Percentiles rank a stretch among this genome's conserved stretches.
phyloP scores from a whole-genome alignment of 306 rosid species.

The Prunus dulcis region DNA sequence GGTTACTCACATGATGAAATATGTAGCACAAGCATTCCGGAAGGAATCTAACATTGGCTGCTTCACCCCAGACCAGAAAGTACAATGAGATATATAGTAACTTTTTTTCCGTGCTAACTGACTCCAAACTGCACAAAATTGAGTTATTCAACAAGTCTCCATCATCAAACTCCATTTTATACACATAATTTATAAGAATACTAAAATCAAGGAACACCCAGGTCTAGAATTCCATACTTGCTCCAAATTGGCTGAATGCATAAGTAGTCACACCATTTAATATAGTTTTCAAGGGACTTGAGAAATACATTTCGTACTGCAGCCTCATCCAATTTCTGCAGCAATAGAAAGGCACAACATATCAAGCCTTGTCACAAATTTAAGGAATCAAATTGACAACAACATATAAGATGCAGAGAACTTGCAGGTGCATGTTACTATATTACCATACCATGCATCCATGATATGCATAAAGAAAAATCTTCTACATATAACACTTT shows the following conservation, averaged over 20 bases:
- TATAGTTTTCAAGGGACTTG: conserved; percentile 84
- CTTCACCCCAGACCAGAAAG: conserved; percentile 95
- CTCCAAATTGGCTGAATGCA: conserved; percentile 89
- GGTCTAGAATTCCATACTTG: conserved; percentile 46
- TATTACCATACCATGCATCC: background rate
- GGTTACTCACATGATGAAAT: conserved; percentile 88
- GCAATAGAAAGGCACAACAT: conserved; percentile 13
- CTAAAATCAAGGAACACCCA: conserved; percentile 15
- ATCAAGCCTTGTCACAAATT: background rate
- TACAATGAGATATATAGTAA: conserved; percentile 64
- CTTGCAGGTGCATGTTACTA: background rate
- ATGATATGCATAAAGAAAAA: background rate
- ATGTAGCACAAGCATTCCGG: conserved; percentile 99
- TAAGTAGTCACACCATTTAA: conserved; percentile 78
- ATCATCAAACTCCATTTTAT: background rate
- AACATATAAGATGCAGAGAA: background rate
- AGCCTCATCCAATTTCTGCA: conserved; percentile 79
- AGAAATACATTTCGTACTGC: conserved; percentile 56
- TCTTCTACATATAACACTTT: background rate
- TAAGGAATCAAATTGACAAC: background rate
- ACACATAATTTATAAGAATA: background rate
- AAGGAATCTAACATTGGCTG: conserved; percentile 83
- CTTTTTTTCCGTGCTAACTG: conserved; percentile 67
- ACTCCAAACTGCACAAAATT: conserved; percentile 54
- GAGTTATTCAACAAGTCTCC: conserved; percentile 5